A percentile compares a stretch with the other conserved stretches of the same genome.
Evolutionary conservation across 345 rosid species (phyloP).

Genomic region (Eucalyptus urophylla): DNA sequence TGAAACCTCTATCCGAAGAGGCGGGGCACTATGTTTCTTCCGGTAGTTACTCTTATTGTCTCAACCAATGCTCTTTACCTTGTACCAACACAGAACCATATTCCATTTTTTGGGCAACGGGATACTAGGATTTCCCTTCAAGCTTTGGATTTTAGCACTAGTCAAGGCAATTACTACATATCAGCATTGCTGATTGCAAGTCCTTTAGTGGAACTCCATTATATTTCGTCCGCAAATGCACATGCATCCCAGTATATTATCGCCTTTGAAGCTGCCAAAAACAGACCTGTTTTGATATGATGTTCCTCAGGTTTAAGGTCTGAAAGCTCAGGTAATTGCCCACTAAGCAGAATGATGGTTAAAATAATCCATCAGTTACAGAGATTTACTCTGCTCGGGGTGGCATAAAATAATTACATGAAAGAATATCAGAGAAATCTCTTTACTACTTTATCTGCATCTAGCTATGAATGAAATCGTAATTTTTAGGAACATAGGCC

Average conservation of each 20-base stretch:
- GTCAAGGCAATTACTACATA: neutral
- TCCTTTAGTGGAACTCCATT: neutral
- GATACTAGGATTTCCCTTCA: neutral
- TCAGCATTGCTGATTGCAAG: neutral
- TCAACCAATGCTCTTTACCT: neutral
- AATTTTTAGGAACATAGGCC: neutral
- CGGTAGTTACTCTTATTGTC: neutral
- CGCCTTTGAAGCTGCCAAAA: neutral
- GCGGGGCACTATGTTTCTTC: neutral
- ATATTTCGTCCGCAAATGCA: neutral
- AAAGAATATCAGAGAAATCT: neutral
- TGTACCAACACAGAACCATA: neutral
- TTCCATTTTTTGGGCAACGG: neutral
- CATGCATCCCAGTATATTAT: neutral
- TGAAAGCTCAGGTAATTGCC: neutral
- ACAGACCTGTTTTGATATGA: neutral
- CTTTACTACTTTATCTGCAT: neutral
- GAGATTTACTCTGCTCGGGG: neutral
- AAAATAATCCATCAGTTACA: neutral
- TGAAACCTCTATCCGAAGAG: neutral
- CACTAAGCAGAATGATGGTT: neutral
- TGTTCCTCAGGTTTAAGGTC: neutral
- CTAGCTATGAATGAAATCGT: neutral
- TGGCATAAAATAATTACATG: neutral
- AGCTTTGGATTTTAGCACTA: neutral